These are phyloP conservation scores for Enterocytospora artemiae DNA, from an alignment of 371 early-diverging fungal species.

Conservation along the genomic window DNA sequence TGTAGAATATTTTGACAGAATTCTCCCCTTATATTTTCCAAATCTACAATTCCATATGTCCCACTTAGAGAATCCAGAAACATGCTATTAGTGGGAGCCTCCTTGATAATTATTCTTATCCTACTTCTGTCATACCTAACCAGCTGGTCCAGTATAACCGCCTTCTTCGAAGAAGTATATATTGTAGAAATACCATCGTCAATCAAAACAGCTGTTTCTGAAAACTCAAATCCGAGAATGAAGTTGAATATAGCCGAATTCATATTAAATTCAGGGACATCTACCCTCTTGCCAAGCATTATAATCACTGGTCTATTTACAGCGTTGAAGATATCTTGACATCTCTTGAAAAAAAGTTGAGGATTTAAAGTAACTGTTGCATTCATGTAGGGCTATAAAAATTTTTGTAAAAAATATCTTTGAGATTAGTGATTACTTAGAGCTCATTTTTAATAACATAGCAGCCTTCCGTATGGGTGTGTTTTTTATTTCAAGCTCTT, in stretches of 20 bases:
- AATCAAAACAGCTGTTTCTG: slow-evolving; percentile 54
- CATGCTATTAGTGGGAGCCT: slow-evolving; percentile 31
- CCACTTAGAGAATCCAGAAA: slow-evolving; percentile 29
- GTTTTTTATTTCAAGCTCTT: no score
- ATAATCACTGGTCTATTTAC: slow-evolving; percentile 40
- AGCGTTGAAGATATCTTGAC: slow-evolving; percentile 21
- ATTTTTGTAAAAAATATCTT: no score
- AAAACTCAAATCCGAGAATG: slow-evolving; percentile 58
- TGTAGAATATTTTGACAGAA: slow-evolving; percentile 37
- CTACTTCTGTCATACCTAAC: slow-evolving; percentile 21
- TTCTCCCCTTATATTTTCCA: slow-evolving; percentile 36
- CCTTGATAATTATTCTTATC: slow-evolving; percentile 37
- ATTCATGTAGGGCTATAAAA: no score
- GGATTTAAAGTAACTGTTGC: slow-evolving; percentile 10
- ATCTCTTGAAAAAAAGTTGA: slow-evolving; percentile 27
- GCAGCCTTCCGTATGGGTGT: no score
- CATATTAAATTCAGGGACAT: slow-evolving; percentile 48
- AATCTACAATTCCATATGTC: slow-evolving; percentile 28
- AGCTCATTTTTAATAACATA: no score
- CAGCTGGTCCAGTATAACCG: slow-evolving; percentile 47
- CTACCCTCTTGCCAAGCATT: slow-evolving; percentile 53
- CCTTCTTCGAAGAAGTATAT: slow-evolving; percentile 52
- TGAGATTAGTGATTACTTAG: no score
- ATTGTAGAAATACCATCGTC: slow-evolving; percentile 28
- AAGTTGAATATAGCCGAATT: slow-evolving; percentile 57